Evolutionary conservation across 176 grass and related monocot genomes (phyloP).

Genomic region (Oryza officinalis): DNA sequence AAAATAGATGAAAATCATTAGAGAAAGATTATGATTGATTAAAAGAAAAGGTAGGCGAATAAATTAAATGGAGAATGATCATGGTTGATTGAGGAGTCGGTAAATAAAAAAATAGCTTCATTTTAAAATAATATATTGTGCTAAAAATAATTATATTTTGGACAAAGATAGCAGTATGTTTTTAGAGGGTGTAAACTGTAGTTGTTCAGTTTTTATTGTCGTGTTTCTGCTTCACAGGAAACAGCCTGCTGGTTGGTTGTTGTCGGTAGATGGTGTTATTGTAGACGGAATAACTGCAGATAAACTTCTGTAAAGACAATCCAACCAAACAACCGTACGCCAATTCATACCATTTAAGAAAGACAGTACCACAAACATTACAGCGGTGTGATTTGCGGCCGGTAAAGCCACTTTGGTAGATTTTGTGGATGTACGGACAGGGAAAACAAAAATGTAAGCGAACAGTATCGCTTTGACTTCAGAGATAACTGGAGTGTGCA

Average conservation of each 20-base stretch:
- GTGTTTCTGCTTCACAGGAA: background rate
- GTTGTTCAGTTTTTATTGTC: background rate
- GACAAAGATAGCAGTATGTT: no score
- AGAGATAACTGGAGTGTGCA: no score
- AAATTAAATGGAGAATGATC: no score
- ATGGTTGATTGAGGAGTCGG: no score
- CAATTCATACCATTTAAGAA: conserved; percentile 3
- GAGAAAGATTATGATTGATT: no score
- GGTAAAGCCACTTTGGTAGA: background rate
- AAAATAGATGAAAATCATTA: no score
- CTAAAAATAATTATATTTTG: no score
- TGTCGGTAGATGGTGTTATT: background rate
- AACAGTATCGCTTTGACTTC: background rate
- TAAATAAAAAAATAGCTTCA: no score
- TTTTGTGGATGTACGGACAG: background rate
- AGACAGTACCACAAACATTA: background rate
- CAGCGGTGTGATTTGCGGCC: background rate
- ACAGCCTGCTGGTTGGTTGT: background rate
- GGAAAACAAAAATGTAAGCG: background rate
- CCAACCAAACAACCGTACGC: conserved; percentile 32
- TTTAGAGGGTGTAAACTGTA: background rate
- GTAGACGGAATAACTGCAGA: background rate
- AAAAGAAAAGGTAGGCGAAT: no score
- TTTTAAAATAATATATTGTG: no score
- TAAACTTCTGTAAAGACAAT: background rate